Conservation (phyloP, 768 basidiomycete species). For the Jaapia argillacea region DNA sequence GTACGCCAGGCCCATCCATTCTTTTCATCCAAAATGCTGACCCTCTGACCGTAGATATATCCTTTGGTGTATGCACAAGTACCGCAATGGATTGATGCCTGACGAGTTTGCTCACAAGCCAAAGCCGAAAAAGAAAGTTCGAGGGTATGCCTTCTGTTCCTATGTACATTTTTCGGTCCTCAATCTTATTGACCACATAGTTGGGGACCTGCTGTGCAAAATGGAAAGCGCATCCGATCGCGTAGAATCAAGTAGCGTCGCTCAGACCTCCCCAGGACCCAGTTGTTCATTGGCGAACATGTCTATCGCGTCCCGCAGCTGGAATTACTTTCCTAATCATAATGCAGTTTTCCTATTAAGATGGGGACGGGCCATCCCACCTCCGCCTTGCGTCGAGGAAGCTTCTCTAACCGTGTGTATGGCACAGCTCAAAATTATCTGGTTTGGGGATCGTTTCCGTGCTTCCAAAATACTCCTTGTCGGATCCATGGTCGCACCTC, state of each 20-base stretch:
- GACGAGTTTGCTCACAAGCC: conserved; percentile 54
- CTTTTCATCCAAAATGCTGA: conserved; percentile 1
- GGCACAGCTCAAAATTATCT: too few relatives aligned
- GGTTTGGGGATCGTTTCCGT: too few relatives aligned
- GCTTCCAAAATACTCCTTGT: too few relatives aligned
- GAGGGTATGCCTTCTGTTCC: conserved; percentile 48
- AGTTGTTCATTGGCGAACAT: too few relatives aligned
- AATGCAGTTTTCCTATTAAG: too few relatives aligned
- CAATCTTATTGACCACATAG: conserved; percentile 22
- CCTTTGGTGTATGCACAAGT: conserved; percentile 81
- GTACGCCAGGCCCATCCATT: neutral
- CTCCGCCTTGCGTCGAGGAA: too few relatives aligned
- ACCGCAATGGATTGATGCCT: conserved; percentile 43
- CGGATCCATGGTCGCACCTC: too few relatives aligned
- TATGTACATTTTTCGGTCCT: conserved; percentile 1
- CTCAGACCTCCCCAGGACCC: neutral
- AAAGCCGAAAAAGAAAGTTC: conserved; percentile 63
- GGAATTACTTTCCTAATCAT: too few relatives aligned
- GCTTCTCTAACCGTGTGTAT: too few relatives aligned
- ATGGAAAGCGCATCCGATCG: conserved; percentile 68
- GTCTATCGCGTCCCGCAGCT: too few relatives aligned
- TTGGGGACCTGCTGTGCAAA: conserved; percentile 66
- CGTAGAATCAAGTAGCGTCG: conserved; percentile 29
- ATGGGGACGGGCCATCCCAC: too few relatives aligned
- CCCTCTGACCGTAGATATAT: conserved; percentile 55